phyloP scores from a whole-genome alignment of 441 rosid genomes.

The Arabidopsis lyrata region DNA sequence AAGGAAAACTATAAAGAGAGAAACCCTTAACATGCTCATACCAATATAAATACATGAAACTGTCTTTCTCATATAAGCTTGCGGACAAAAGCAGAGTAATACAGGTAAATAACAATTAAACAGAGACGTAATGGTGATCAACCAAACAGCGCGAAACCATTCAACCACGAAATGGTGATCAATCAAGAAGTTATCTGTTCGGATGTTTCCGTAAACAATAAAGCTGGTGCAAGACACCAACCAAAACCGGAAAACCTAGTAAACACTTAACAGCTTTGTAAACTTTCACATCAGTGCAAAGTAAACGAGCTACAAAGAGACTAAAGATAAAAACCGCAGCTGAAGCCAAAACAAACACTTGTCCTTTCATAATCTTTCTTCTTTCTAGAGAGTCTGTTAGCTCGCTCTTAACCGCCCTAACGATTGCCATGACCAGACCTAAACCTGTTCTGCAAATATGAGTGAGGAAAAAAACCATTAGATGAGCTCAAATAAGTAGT shows the following conservation, averaged over 20 bases:
- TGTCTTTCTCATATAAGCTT: background rate
- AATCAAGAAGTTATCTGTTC: background rate
- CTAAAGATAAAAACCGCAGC: constrained; percentile 10
- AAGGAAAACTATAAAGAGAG: background rate
- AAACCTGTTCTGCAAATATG: constrained; percentile 11
- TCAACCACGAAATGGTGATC: background rate
- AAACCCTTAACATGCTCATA: background rate
- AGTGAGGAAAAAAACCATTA: background rate
- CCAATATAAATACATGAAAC: background rate
- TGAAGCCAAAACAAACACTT: constrained; percentile 19
- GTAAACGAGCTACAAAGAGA: background rate
- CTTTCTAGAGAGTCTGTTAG: background rate
- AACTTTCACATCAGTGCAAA: constrained; percentile 9
- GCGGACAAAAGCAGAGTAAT: background rate
- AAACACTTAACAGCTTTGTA: constrained; percentile 24
- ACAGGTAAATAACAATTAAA: constrained; percentile 9
- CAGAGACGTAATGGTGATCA: background rate
- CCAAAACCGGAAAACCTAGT: constrained; percentile 19
- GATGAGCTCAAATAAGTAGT: background rate
- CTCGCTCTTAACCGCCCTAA: background rate
- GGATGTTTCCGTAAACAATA: background rate
- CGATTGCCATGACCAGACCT: constrained; percentile 29
- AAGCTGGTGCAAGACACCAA: constrained; percentile 17
- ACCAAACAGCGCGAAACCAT: background rate
- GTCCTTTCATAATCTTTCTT: background rate